Evolutionary conservation across 2,329 filamentous ascomycete genomes (phyloP), one percentile per base, ranked within the genome.

Genomic region (Blumeriella jaapii): DNA sequence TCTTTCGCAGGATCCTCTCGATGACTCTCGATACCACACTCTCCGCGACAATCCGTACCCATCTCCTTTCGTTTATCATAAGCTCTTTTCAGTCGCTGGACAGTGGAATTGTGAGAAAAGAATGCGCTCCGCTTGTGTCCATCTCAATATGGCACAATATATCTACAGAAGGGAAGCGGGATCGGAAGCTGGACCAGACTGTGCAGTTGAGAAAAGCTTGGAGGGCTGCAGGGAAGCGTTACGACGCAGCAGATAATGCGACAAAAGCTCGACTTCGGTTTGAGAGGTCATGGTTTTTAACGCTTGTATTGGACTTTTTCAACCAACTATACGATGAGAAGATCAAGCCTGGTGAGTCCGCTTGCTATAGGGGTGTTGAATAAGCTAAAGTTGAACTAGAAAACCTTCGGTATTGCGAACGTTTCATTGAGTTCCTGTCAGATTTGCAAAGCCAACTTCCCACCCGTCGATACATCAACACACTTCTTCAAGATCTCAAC

Each of bases 61-160:
- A 93, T 34, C 71, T 96, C n/a, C 65, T 98, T 14, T 81, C 74
- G 15, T 96, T 96, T 59, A 69, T 96, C 43, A 93, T 93, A 32
- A 75, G 79, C 47, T 83, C 89, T 22, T 98, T 95, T 55, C 87
- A 96, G 58, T 95, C 86, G 29, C 68, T 98, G 19, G 93, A 98
- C 57, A 87, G 78, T 55, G 72, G 74, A 23, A 72, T 93, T 37
- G 82, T 98, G 31, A 78, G 91, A 44, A 96, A 95, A 58, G 91
- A 98, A 64, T 96, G 91, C 59, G 91, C 89, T 5, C 85, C 93
- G 2, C 65, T 98, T 33, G 89, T 98, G 13, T 91, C 86, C 9
- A 94, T 98, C 50, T 80, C 83, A 1, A 85, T 91, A 50, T 98
- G 91, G 91, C 84, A 96, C 53, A 93, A 94, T 54, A 63, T 98